Percentiles rank a stretch among this genome's conserved stretches.
Conservation (phyloP, 805 yeast species). For the Scheffersomyces stipitis region DNA sequence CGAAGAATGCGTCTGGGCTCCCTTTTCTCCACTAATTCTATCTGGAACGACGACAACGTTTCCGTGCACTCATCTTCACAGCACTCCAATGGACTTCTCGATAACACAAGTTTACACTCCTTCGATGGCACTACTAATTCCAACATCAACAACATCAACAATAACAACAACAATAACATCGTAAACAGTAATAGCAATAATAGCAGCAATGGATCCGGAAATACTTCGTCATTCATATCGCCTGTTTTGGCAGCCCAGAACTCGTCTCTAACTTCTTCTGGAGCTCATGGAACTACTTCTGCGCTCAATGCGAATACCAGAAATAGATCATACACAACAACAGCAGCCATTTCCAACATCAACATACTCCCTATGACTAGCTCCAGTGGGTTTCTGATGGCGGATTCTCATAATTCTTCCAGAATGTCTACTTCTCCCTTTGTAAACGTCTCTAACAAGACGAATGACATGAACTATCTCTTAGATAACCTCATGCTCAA, state of each 20-base stretch:
- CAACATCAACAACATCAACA: slow-evolving; percentile 5
- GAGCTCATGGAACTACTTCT: slow-evolving; percentile 1
- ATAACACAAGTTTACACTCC: slow-evolving; percentile 15
- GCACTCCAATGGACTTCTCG: slow-evolving; percentile 12
- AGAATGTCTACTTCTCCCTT: slow-evolving; percentile 25
- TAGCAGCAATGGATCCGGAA: slow-evolving; percentile 5
- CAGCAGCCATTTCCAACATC: slow-evolving; percentile 29
- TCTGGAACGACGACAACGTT: slow-evolving; percentile 54
- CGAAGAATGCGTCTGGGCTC: slow-evolving; percentile 58
- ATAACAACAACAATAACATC: slow-evolving; percentile 8
- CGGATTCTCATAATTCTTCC: slow-evolving; percentile 12
- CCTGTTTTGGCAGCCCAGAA: slow-evolving; percentile 20
- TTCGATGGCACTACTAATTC: slow-evolving; percentile 9
- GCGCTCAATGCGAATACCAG: slow-evolving; percentile 14
- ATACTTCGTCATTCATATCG: slow-evolving; percentile 14
- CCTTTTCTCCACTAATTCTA: slow-evolving; percentile 48
- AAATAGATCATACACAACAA: slow-evolving; percentile 54
- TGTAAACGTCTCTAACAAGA: slow-evolving; percentile 15
- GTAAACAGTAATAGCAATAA: slow-evolving; percentile 5
- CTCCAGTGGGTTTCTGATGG: slow-evolving; percentile 2
- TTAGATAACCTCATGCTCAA: slow-evolving; percentile 34
- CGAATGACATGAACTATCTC: slow-evolving; percentile 27
- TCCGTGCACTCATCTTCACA: slow-evolving; percentile 16
- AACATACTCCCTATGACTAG: slow-evolving; percentile 10
- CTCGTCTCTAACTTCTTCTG: slow-evolving; percentile 4